Percentiles rank a stretch among this genome's conserved stretches.
These are phyloP conservation scores for Aspergillus sp. DNA, from an alignment of 2,329 filamentous ascomycete species.

Conservation along the genomic window DNA sequence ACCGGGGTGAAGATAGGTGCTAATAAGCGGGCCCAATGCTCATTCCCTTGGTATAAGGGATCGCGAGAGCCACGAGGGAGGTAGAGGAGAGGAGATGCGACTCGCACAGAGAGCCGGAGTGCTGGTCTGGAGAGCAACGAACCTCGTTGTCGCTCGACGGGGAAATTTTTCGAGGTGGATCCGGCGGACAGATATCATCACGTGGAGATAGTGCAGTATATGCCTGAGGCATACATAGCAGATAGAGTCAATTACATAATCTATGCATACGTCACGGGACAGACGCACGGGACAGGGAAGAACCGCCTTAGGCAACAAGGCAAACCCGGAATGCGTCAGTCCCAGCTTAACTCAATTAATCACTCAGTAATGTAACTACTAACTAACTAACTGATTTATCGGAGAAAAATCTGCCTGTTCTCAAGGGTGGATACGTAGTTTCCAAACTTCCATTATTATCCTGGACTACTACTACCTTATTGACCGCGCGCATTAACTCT, in stretches of 20 bases:
- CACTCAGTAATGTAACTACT: no score
- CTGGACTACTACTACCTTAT: background rate
- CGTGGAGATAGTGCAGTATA: constrained; percentile 37
- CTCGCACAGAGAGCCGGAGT: constrained; percentile 22
- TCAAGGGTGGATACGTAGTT: no score
- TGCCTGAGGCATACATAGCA: constrained; percentile 24
- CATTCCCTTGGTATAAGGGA: constrained; percentile 7
- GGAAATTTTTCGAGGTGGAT: constrained; percentile 46
- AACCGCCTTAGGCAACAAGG: constrained; percentile 18
- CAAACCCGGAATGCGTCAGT: background rate
- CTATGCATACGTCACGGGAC: constrained; percentile 12
- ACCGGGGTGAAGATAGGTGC: constrained; percentile 3
- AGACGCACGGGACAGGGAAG: background rate
- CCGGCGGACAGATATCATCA: constrained; percentile 40
- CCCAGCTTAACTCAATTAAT: background rate
- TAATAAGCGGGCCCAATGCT: constrained; percentile 1
- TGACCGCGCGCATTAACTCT: background rate
- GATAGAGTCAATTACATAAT: background rate
- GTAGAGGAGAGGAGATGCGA: constrained; percentile 2
- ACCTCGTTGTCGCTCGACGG: constrained; percentile 26
- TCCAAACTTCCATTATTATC: no score
- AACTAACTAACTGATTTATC: no score
- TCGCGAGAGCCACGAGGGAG: background rate
- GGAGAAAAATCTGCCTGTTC: no score
- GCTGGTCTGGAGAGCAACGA: constrained; percentile 21